phyloP scores from a whole-genome alignment of 352 stramenopile species.

The Globisporangium perplexum region DNA sequence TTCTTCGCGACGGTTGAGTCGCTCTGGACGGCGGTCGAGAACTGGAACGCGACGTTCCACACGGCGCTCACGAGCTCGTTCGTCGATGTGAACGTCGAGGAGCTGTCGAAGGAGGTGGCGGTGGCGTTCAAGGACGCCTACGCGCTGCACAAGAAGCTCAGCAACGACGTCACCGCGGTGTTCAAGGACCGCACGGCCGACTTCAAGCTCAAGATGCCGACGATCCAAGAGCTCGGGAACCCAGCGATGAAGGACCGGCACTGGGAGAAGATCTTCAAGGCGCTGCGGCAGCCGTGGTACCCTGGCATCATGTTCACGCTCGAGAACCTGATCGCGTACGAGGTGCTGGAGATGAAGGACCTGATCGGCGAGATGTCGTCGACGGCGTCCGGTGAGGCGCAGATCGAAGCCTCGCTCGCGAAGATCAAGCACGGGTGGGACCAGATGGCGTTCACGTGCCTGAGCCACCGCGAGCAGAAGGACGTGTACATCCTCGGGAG shows the following conservation, averaged over 20 bases:
- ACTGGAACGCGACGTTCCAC: constrained; percentile 82
- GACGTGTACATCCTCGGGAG: constrained; percentile 89
- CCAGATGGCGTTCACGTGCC: constrained; percentile 75
- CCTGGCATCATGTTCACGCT: constrained; percentile 87
- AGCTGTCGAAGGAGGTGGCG: constrained; percentile 83
- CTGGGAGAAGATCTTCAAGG: constrained; percentile 94
- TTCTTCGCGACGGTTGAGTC: constrained; percentile 80
- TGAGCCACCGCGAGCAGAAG: constrained; percentile 81
- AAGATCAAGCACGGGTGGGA: constrained; percentile 90
- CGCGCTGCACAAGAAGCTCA: constrained; percentile 89
- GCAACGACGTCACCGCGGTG: constrained; percentile 84
- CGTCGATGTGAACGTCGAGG: constrained; percentile 84
- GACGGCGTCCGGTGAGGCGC: constrained; percentile 82
- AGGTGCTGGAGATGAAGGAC: constrained; percentile 87
- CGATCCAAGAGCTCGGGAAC: constrained; percentile 90
- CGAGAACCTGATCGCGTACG: constrained; percentile 84
- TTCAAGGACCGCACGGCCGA: constrained; percentile 85
- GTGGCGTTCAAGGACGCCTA: constrained; percentile 89
- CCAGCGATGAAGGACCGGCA: constrained; percentile 91
- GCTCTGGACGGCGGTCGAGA: constrained; percentile 81
- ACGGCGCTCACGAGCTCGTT: constrained; percentile 83
- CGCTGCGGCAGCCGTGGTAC: constrained; percentile 83
- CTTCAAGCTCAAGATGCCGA: constrained; percentile 90
- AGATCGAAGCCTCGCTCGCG: constrained; percentile 86
- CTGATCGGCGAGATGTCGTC: constrained; percentile 82